Evolutionary conservation across 2,329 filamentous ascomycete genomes (phyloP).

Genomic region (Nothomitra cinnamomea): DNA sequence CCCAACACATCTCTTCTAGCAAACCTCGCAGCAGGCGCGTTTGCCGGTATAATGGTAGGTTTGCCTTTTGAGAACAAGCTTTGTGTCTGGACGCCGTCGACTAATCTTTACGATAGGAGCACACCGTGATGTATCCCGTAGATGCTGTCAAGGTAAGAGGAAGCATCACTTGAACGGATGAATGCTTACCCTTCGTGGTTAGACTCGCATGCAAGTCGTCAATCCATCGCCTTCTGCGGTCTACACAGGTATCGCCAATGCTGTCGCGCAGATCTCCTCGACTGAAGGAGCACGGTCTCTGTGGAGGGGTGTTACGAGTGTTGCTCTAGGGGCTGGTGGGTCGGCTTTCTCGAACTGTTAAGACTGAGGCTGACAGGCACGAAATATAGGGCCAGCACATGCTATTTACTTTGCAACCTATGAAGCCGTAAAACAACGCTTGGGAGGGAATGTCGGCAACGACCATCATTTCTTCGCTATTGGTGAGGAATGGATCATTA

Average conservation of each 20-base stretch:
- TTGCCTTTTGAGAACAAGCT: conserved; percentile 7
- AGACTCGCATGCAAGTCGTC: conserved; percentile 98
- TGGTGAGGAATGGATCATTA: conserved; percentile 36
- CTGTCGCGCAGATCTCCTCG: conserved; percentile 79
- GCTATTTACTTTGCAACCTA: conserved; percentile 98
- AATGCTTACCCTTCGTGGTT: conserved; percentile 6
- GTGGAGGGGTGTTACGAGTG: conserved; percentile 94
- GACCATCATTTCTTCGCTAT: conserved; percentile 87
- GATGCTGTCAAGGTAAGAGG: conserved; percentile 84
- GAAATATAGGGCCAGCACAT: conserved; percentile 63
- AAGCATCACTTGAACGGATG: conserved; percentile 3
- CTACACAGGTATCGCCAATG: conserved; percentile 81
- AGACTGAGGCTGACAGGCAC: neutral
- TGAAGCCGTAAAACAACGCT: conserved; percentile 88
- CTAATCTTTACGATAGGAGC: conserved; percentile 44
- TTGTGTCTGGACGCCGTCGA: neutral
- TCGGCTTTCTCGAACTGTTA: conserved; percentile 5
- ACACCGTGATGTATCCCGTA: conserved; percentile 97
- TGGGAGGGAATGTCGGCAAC: conserved; percentile 78
- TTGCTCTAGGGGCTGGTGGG: conserved; percentile 80
- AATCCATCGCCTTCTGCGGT: conserved; percentile 65
- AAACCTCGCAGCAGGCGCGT: conserved; percentile 93
- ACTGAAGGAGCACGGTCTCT: conserved; percentile 80
- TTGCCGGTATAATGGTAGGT: conserved; percentile 84
- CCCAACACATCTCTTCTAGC: conserved; percentile 85